Evolutionary conservation across 208 protist species (phyloP).

Genomic region (Crithidia acanthocephali): DNA sequence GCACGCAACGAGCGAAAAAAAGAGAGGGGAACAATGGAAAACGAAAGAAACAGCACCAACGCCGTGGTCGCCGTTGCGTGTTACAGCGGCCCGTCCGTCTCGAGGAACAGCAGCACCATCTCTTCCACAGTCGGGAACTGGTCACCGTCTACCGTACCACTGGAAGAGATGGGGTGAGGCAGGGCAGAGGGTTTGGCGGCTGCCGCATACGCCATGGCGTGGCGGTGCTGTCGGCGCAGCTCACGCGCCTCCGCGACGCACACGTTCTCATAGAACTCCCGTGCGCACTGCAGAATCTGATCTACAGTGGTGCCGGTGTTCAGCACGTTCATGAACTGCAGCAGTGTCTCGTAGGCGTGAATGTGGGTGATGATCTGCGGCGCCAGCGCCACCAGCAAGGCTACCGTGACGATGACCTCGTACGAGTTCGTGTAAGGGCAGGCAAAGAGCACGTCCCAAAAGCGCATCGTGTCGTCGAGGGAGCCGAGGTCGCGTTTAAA

Average conservation of each 20-base stretch:
- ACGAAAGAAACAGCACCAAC: too few species aligned
- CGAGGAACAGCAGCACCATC: conserved; percentile 37
- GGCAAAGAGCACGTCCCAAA: conserved; percentile 89
- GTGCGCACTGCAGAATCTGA: conserved; percentile 56
- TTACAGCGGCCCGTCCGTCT: conserved; percentile 35
- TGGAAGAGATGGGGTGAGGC: background rate
- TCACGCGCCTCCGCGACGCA: conserved; percentile 32
- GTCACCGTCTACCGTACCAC: background rate
- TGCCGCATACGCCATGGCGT: background rate
- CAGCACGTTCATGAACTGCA: conserved; percentile 71
- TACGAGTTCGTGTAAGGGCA: conserved; percentile 69
- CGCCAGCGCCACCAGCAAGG: conserved; percentile 51
- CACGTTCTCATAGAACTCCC: conserved; percentile 72
- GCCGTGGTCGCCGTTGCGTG: too few species aligned
- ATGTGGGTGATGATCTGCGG: conserved; percentile 58
- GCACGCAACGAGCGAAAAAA: too few species aligned
- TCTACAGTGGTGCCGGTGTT: conserved; percentile 43
- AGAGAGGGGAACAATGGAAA: too few species aligned
- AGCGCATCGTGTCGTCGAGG: conserved; percentile 62
- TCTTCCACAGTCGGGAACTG: conserved; percentile 46
- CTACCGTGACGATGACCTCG: conserved; percentile 75
- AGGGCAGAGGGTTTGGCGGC: background rate
- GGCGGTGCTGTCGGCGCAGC: conserved; percentile 24
- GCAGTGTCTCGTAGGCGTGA: conserved; percentile 55
- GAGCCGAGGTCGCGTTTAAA: conserved; percentile 86